These are phyloP conservation scores for Venturia pyrina DNA, from an alignment of 2,329 filamentous ascomycete genomes.

Conservation along the genomic window DNA sequence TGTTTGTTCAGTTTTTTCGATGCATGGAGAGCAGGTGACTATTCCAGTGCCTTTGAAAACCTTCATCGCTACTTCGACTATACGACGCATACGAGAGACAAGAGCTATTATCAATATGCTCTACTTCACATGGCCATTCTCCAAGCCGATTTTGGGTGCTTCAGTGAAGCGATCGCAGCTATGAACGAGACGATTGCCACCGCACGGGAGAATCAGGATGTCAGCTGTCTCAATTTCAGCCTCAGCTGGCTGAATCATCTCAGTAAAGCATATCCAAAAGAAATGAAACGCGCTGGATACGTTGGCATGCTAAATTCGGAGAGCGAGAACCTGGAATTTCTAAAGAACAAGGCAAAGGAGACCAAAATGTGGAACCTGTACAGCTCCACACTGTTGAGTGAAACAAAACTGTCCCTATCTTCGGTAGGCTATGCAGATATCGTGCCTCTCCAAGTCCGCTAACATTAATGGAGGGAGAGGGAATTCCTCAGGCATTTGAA, in stretches of 20 bases:
- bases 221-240: slow-evolving; percentile 86
- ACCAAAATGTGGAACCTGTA: slow-evolving; percentile 76
- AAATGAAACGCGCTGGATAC: slow-evolving; percentile 60
- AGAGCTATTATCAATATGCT: slow-evolving; percentile 87
- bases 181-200: slow-evolving; percentile 94
- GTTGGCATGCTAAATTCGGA: slow-evolving; percentile 67
- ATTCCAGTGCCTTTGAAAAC: slow-evolving; percentile 78
- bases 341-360: slow-evolving; percentile 79
- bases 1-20: slow-evolving; percentile 61
- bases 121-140: slow-evolving; percentile 86
- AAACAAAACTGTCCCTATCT: slow-evolving; percentile 69
- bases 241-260: slow-evolving; percentile 96
- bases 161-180: slow-evolving; percentile 78
- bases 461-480: slow-evolving; percentile 39
- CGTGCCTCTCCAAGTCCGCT: neutral
- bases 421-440: slow-evolving; percentile 42
- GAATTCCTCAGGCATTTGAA: slow-evolving; percentile 56
- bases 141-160: slow-evolving; percentile 90
- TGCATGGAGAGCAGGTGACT: slow-evolving; percentile 84
- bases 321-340: slow-evolving; percentile 70
- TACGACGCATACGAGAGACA: slow-evolving; percentile 75
- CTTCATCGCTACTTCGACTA: slow-evolving; percentile 96
- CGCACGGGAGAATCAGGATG: slow-evolving; percentile 88
- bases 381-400: slow-evolving; percentile 73
- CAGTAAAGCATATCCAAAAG: slow-evolving; percentile 68